Percentiles rank a stretch among this genome's conserved stretches.
Evolutionary conservation across 768 basidiomycete genomes (phyloP).

Genomic region (Amanita muscaria): DNA sequence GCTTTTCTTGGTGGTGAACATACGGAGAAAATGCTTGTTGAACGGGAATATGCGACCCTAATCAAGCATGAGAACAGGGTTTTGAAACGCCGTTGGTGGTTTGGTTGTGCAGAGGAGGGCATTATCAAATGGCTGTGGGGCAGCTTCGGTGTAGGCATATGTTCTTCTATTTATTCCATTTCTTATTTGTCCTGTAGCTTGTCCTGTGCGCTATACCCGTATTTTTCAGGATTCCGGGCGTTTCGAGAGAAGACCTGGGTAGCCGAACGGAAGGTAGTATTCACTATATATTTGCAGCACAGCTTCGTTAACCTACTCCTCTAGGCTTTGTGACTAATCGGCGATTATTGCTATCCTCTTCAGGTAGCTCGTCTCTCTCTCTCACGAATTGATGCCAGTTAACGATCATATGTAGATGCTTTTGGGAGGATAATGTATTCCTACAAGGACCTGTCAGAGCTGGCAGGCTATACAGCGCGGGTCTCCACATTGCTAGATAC

Average conservation of each 20-base stretch:
- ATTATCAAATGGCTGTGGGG: slow-evolving; percentile 98
- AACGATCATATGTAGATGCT: slow-evolving; percentile 49
- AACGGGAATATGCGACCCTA: slow-evolving; percentile 78
- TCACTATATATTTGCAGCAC: not conserved
- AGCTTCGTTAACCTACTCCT: not conserved
- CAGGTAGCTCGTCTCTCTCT: slow-evolving; percentile 38
- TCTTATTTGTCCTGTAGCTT: slow-evolving; percentile 34
- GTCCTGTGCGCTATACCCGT: slow-evolving; percentile 90
- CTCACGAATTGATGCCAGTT: slow-evolving; percentile 2
- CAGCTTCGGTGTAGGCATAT: slow-evolving; percentile 67
- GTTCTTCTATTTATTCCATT: not conserved
- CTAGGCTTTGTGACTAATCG: slow-evolving; percentile 96
- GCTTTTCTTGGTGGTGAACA: slow-evolving; percentile 85
- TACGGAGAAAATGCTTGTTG: slow-evolving; percentile 85
- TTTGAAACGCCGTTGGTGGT: slow-evolving; percentile 76
- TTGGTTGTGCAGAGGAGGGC: slow-evolving; percentile 88
- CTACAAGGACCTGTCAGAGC: slow-evolving; percentile 92
- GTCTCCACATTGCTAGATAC: slow-evolving; percentile 86
- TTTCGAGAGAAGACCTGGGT: slow-evolving; percentile 61
- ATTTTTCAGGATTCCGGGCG: slow-evolving; percentile 80
- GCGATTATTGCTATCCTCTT: slow-evolving; percentile 78
- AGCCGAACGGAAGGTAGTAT: slow-evolving; percentile 76
- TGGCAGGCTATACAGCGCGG: slow-evolving; percentile 91
- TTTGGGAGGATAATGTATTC: slow-evolving; percentile 96
- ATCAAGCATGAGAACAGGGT: slow-evolving; percentile 82